phyloP scores from a whole-genome alignment of 768 basidiomycete genomes.

The Gloeophyllum trabeum region DNA sequence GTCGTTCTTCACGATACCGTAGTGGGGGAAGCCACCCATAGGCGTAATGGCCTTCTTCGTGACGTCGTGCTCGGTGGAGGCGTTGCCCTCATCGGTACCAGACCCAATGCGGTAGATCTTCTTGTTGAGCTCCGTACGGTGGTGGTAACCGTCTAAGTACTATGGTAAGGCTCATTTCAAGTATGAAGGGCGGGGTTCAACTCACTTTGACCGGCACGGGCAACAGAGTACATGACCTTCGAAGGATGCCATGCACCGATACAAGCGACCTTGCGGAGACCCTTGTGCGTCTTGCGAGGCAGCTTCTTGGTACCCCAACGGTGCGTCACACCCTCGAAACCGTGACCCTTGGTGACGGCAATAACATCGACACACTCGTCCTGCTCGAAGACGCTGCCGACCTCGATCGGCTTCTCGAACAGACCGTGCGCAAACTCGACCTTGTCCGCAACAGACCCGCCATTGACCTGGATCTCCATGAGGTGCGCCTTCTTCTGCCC shows the following conservation, averaged over 20 bases:
- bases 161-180: constrained; percentile 3
- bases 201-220: constrained; percentile 98
- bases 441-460: constrained; percentile 93
- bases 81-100: constrained; percentile 68
- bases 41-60: constrained; percentile 93
- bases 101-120: constrained; percentile 94
- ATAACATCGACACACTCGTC: constrained; percentile 95
- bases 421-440: constrained; percentile 88
- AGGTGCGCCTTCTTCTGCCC: constrained; percentile 99
- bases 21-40: constrained; percentile 98
- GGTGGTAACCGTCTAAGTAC: constrained; percentile 76
- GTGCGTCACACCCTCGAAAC: constrained; percentile 98
- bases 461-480: constrained; percentile 99
- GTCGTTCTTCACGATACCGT: constrained; percentile 98
- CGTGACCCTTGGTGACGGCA: constrained; percentile 98
- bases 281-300: constrained; percentile 98
- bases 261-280: constrained; percentile 99
- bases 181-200: constrained; percentile 13
- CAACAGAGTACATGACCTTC: constrained; percentile 99
- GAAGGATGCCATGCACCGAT: constrained; percentile 98
- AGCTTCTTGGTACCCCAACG: constrained; percentile 99
- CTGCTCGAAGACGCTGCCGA: constrained; percentile 84
- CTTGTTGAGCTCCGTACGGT: constrained; percentile 97
- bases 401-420: constrained; percentile 94
- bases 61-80: constrained; percentile 89